Conservation (phyloP, 495 filamentous ascomycete species). For the Neurospora sublineolata region DNA sequence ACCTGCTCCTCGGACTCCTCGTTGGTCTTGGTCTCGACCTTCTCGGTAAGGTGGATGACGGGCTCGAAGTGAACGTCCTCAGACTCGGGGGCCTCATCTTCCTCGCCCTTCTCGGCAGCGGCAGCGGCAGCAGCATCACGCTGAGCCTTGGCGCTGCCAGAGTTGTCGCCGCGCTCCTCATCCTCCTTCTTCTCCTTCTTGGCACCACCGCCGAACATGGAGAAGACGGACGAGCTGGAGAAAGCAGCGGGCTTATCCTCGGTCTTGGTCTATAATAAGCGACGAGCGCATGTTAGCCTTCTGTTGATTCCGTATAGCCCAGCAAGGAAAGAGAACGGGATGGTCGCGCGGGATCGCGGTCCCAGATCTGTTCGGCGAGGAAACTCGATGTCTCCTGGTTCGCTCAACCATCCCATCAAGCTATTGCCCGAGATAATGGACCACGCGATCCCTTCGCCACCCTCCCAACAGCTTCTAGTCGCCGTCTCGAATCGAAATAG, state of each 20-base stretch:
- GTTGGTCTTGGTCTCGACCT: constrained; percentile 93
- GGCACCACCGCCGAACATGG: constrained; percentile 94
- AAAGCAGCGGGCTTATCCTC: constrained; percentile 20
- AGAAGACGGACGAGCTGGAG: constrained; percentile 56
- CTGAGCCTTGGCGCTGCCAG: constrained; percentile 75
- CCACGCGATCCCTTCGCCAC: not conserved
- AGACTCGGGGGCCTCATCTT: constrained; percentile 68
- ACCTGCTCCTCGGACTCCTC: constrained; percentile 94
- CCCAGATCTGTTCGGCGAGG: not conserved
- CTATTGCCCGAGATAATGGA: not conserved
- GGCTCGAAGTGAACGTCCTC: constrained; percentile 95
- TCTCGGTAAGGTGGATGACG: constrained; percentile 86
- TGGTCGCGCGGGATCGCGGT: not conserved
- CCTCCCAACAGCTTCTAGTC: not conserved
- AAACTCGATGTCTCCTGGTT: not conserved
- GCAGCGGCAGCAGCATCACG: constrained; percentile 54
- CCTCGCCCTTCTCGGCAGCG: constrained; percentile 29
- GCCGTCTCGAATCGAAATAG: not conserved
- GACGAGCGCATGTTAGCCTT: not conserved
- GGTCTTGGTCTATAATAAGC: not conserved
- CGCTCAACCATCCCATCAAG: not conserved
- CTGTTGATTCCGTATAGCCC: not conserved
- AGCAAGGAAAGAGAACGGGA: not conserved
- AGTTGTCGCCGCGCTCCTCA: constrained; percentile 62
- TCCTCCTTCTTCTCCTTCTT: constrained; percentile 70